Evolutionary conservation across 129 eudicot genomes (phyloP).

Genomic region (Flaveria bidentis): DNA sequence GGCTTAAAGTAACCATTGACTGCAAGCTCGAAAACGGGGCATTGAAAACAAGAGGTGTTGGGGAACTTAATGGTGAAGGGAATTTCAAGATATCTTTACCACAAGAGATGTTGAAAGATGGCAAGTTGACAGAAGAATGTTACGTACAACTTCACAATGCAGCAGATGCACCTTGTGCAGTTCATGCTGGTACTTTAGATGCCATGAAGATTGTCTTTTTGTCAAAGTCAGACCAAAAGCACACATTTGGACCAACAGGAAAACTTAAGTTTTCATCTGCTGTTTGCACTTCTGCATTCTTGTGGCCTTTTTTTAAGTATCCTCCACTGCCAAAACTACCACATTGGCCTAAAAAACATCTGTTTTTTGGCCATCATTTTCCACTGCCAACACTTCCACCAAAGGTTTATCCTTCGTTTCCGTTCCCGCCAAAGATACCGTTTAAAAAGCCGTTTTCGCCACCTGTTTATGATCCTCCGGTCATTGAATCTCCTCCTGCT

Average conservation of each 20-base stretch:
- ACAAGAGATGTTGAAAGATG: slow-evolving; percentile 57
- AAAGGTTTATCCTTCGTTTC: slow-evolving; percentile 31
- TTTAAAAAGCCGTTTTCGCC: slow-evolving; percentile 28
- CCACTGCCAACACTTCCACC: slow-evolving; percentile 50
- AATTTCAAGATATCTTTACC: slow-evolving; percentile 71
- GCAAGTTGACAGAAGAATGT: slow-evolving; percentile 66
- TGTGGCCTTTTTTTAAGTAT: slow-evolving; percentile 69
- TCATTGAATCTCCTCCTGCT: slow-evolving; percentile 35
- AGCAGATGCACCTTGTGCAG: slow-evolving; percentile 61
- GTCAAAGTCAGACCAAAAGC: slow-evolving; percentile 44
- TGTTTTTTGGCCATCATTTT: slow-evolving; percentile 41
- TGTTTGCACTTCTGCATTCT: slow-evolving; percentile 65
- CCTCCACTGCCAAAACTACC: slow-evolving; percentile 57
- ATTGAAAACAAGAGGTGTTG: slow-evolving; percentile 56
- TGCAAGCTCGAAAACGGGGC: slow-evolving; percentile 60
- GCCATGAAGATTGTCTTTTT: slow-evolving; percentile 48
- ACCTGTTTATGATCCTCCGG: slow-evolving; percentile 32
- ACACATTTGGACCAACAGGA: slow-evolving; percentile 55
- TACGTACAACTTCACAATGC: slow-evolving; percentile 81
- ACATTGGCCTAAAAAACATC: slow-evolving; percentile 38
- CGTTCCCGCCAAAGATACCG: slow-evolving; percentile 35
- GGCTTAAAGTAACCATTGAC: slow-evolving; percentile 72
- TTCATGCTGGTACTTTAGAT: slow-evolving; percentile 49
- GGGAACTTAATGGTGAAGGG: slow-evolving; percentile 66
- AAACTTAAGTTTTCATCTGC: slow-evolving; percentile 67